These are phyloP conservation scores for Chondrostereum purpureum DNA, from an alignment of 1,284 basidiomycete species.

Conservation along the genomic window DNA sequence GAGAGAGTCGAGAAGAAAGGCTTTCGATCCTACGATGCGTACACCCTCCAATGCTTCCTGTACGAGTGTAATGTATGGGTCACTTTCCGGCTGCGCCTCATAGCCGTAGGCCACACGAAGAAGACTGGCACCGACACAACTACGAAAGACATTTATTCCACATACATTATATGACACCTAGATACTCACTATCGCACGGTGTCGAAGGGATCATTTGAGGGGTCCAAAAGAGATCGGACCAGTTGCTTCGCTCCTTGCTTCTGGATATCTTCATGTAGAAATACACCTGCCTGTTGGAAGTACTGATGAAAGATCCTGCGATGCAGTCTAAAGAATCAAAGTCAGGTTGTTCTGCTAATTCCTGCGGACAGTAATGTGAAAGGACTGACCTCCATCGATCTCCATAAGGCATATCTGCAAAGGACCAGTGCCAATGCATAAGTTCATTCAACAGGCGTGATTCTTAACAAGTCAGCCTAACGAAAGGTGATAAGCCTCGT, in stretches of 20 bases:
- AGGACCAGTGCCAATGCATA: constrained; percentile 2
- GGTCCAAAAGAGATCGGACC: not conserved
- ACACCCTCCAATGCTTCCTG: not conserved
- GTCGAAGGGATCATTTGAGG: not conserved
- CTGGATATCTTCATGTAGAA: not conserved
- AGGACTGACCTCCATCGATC: constrained; percentile 3
- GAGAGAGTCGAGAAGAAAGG: constrained; percentile 1
- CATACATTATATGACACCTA: not conserved
- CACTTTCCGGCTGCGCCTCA: not conserved
- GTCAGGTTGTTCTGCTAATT: not conserved
- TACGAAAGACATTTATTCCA: not conserved
- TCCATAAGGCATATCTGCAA: not conserved
- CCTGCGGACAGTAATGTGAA: not conserved
- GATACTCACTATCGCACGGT: not conserved
- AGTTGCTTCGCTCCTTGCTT: not conserved
- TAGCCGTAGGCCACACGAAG: constrained; percentile 1
- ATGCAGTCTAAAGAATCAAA: constrained; percentile 11
- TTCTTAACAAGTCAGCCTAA: constrained; percentile 13
- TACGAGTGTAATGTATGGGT: not conserved
- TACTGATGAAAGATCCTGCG: constrained; percentile 21
- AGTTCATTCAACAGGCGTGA: constrained; percentile 1
- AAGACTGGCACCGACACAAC: constrained; percentile 1
- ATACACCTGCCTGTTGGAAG: constrained; percentile 6
- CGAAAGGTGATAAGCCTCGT: constrained; percentile 35
- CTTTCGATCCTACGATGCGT: not conserved